These are phyloP conservation scores for Agrocybe praecox DNA, from an alignment of 768 basidiomycete species.

Conservation along the genomic window DNA sequence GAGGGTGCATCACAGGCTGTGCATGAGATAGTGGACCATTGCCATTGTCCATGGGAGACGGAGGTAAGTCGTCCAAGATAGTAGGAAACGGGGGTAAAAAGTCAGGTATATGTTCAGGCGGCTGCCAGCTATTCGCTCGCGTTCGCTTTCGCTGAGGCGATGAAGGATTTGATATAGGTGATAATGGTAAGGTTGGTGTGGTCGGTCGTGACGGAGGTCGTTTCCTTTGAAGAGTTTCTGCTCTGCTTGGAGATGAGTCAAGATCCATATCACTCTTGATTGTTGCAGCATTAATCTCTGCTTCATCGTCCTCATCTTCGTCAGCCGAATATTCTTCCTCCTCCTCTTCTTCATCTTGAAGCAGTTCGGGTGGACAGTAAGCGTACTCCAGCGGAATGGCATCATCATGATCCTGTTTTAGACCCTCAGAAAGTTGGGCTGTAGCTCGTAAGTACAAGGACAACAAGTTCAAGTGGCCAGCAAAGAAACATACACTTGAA, in stretches of 20 bases:
- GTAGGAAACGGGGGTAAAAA: slow-evolving; percentile 72
- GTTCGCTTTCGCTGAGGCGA: slow-evolving; percentile 61
- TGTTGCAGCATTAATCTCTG: neutral
- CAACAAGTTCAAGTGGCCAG: slow-evolving; percentile 30
- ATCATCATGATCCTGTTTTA: slow-evolving; percentile 57
- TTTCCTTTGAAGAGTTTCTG: slow-evolving; percentile 24
- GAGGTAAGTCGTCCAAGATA: slow-evolving; percentile 28
- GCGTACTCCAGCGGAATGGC: slow-evolving; percentile 54
- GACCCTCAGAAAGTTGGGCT: slow-evolving; percentile 65
- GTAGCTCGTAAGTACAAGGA: slow-evolving; percentile 25
- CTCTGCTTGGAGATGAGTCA: slow-evolving; percentile 21
- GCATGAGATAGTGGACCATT: slow-evolving; percentile 33
- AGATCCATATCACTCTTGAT: slow-evolving; percentile 27
- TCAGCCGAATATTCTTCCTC: slow-evolving; percentile 22
- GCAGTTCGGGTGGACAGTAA: slow-evolving; percentile 34
- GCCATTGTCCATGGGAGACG: slow-evolving; percentile 26
- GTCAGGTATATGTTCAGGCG: slow-evolving; percentile 64
- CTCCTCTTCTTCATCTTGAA: slow-evolving; percentile 30
- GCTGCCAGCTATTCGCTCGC: slow-evolving; percentile 57
- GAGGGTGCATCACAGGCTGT: slow-evolving; percentile 33
- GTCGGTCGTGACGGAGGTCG: slow-evolving; percentile 27
- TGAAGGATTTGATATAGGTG: slow-evolving; percentile 59
- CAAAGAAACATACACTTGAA: slow-evolving; percentile 58
- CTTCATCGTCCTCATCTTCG: slow-evolving; percentile 10
- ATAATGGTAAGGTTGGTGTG: slow-evolving; percentile 51